These are phyloP conservation scores for Diaporthe ilicicola DNA, from an alignment of 2,329 filamentous ascomycete genomes.

Conservation along the genomic window DNA sequence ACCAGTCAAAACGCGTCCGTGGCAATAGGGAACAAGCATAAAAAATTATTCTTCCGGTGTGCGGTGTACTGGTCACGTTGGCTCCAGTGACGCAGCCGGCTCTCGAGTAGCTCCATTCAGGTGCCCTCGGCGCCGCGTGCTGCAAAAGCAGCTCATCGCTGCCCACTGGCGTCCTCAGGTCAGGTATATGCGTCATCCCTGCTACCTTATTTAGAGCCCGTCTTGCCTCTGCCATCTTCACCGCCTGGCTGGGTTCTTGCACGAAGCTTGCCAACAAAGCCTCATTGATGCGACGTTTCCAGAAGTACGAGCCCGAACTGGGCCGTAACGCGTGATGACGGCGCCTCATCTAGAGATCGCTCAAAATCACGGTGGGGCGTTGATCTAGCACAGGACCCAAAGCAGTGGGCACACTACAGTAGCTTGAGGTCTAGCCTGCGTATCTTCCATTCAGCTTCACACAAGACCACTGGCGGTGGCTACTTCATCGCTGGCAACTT, in stretches of 20 bases:
- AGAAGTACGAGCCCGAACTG: constrained; percentile 19
- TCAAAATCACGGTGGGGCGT: constrained; percentile 26
- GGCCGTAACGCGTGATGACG: constrained; percentile 20
- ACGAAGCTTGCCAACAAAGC: constrained; percentile 28
- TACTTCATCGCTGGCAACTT: neutral
- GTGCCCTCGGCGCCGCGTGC: constrained; percentile 19
- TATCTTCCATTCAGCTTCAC: constrained; percentile 8
- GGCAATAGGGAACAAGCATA: neutral
- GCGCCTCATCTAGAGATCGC: neutral
- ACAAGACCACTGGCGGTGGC: neutral
- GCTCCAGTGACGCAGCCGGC: constrained; percentile 6
- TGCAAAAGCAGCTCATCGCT: constrained; percentile 14
- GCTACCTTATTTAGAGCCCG: constrained; percentile 42
- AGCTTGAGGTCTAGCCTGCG: constrained; percentile 17
- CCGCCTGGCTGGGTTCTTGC: constrained; percentile 41
- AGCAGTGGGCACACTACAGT: constrained; percentile 18
- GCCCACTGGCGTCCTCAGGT: constrained; percentile 3
- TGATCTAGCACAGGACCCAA: constrained; percentile 8
- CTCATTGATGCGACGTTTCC: constrained; percentile 25
- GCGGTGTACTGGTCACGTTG: neutral
- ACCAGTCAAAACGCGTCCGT: constrained; percentile 8
- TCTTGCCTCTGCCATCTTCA: constrained; percentile 38
- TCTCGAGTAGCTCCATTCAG: neutral
- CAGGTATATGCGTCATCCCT: constrained; percentile 40
- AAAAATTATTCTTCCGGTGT: neutral